phyloP scores from a whole-genome alignment of 208 protist species.

The Crithidia bombi region DNA sequence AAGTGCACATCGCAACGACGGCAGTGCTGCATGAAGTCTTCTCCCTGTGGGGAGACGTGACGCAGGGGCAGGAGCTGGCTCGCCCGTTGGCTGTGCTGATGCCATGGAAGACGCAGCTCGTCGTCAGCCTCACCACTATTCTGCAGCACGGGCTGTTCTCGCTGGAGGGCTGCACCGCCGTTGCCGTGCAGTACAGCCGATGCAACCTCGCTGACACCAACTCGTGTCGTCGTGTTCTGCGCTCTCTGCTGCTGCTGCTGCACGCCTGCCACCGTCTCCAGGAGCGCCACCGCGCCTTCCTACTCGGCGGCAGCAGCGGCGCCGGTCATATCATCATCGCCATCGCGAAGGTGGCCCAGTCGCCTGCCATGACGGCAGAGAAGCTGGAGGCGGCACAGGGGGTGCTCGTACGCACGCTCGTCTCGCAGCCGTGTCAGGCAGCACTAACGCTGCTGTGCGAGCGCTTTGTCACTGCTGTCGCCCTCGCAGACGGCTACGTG shows the following conservation, averaged over 20 bases:
- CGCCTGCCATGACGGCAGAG: slow-evolving; percentile 10
- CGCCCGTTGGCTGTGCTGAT: slow-evolving; percentile 39
- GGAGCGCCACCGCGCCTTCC: slow-evolving; percentile 29
- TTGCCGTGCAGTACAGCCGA: slow-evolving; percentile 55
- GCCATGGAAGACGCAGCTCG: slow-evolving; percentile 61
- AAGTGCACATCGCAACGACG: slow-evolving; percentile 51
- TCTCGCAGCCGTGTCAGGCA: slow-evolving; percentile 51
- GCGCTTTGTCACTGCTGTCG: slow-evolving; percentile 40
- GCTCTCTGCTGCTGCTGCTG: slow-evolving; percentile 54
- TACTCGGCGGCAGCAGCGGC: slow-evolving; percentile 33
- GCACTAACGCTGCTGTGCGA: slow-evolving; percentile 56
- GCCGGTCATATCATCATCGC: slow-evolving; percentile 48
- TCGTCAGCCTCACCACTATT: slow-evolving; percentile 52
- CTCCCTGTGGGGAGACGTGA: slow-evolving; percentile 26
- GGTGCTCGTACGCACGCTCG: slow-evolving; percentile 30
- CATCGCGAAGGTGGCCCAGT: slow-evolving; percentile 33
- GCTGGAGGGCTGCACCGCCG: slow-evolving; percentile 41
- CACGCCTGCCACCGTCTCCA: slow-evolving; percentile 56
- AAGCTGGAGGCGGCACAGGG: slow-evolving; percentile 34
- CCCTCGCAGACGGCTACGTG: slow-evolving; percentile 58
- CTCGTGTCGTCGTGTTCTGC: slow-evolving; percentile 55
- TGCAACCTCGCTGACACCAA: slow-evolving; percentile 61
- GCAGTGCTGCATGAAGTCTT: slow-evolving; percentile 46
- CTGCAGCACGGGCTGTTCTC: slow-evolving; percentile 62
- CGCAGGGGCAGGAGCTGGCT: slow-evolving; percentile 15